Evolutionary conservation across 176 grass and related monocot species (phyloP), one percentile per base, ranked within the genome.

Genomic region (Triticum timopheevii): DNA sequence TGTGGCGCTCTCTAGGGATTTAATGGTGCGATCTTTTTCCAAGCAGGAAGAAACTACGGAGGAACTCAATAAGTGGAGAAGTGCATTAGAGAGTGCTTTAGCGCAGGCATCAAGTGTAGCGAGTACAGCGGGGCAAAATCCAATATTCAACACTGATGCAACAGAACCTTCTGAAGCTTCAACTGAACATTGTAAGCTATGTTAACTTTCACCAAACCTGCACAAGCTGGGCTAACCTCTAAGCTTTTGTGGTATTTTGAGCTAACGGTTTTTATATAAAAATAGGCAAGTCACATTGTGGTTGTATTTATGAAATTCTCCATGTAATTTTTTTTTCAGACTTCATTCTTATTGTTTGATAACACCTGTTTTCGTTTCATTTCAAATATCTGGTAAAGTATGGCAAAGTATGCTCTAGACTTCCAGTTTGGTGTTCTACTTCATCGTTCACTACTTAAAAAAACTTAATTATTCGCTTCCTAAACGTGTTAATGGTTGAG

Each of bases 31-130:
- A n/a, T 28, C 30, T 92, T 87, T 79, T 50, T 74, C 69, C 33
- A 82, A 82, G 31, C 84, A 98, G 96, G 90, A 92, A 77, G 93
- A 98, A 86, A 98, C 93, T 80, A 86, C 66, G 63, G 96, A 96
- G 84, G 96, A 98, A 49, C 78, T 95, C 36, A 92, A 92, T 68
- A 92, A 98, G 44, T 98, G 96, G 96, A 98, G 85, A 96, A 83
- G 72, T 90, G 93, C 93, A 87, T 82, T 98, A 73, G 96, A 98
- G 84, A 95, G 80, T 92, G 90, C 93, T 88, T 79, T 98, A 68
- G 88, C 80, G 65, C 93, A 91, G 67, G 90, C 96, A 89, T 92
- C 93, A 35, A 90, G 65, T 92, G 76, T 88, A 65, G 79, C 67
- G 20, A 86, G 62, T 86, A 82, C 88, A 71, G 66, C 73, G 79